phyloP scores from a whole-genome alignment of 805 yeast species.

The Yarrowia sp. region DNA sequence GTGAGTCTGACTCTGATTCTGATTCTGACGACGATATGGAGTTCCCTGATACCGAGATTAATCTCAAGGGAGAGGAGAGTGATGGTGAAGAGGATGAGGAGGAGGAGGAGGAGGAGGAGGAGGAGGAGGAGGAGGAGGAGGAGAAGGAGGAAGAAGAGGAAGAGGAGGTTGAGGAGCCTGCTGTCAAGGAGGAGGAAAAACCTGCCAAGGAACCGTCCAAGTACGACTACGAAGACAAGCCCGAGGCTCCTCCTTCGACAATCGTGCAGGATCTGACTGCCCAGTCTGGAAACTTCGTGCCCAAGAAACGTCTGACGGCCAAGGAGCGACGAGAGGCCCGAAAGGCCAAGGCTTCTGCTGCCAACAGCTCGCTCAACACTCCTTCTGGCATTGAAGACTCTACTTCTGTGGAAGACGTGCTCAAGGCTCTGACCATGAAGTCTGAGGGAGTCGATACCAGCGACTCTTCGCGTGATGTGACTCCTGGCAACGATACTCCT shows the following conservation, averaged over 20 bases:
- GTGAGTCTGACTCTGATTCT: conserved; percentile 23
- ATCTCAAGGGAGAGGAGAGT: conserved; percentile 28
- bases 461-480: background rate
- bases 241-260: conserved; percentile 28
- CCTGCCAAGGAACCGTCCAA: background rate
- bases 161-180: conserved; percentile 21
- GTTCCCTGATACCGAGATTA: conserved; percentile 35
- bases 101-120: conserved; percentile 6
- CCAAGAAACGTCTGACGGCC: conserved; percentile 28
- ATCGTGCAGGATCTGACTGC: conserved; percentile 10
- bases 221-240: conserved; percentile 24
- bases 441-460: background rate
- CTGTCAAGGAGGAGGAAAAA: background rate
- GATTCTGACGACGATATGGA: conserved; percentile 34
- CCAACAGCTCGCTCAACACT: conserved; percentile 1
- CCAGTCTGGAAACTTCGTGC: background rate
- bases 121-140: conserved; percentile 4
- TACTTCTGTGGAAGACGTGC: conserved; percentile 31
- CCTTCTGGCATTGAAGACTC: conserved; percentile 25
- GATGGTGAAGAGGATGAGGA: conserved; percentile 17
- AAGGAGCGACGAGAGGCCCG: conserved; percentile 29
- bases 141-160: conserved; percentile 20
- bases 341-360: conserved; percentile 25
- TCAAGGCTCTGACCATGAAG: conserved; percentile 33
- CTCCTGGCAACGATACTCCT: conserved; percentile 1